Conservation (phyloP, 345 rosid genomes). For the Boechera divaricarpa region DNA sequence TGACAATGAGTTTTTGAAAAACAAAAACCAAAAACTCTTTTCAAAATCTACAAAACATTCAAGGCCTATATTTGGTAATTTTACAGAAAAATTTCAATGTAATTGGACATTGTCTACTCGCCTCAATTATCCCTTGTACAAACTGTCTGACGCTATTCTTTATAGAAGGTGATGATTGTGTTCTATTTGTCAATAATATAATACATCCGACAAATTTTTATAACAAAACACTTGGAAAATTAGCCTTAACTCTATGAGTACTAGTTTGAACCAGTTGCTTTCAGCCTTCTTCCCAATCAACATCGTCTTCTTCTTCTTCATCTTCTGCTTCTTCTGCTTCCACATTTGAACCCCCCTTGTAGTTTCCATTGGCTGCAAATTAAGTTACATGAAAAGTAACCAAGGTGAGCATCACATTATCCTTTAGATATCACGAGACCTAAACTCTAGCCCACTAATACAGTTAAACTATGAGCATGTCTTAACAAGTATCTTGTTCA, state of each 20-base stretch:
- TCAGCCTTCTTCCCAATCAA: slow-evolving; percentile 7
- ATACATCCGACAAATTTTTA: too few relatives aligned
- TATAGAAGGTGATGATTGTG: too few relatives aligned
- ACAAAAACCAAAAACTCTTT: too few relatives aligned
- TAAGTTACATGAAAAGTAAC: neutral
- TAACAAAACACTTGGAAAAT: too few relatives aligned
- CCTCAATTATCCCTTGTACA: neutral
- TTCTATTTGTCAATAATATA: too few relatives aligned
- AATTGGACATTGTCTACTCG: neutral
- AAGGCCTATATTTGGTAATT: neutral
- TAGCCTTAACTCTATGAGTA: neutral
- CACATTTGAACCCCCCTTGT: neutral
- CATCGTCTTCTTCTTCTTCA: neutral
- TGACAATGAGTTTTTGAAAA: too few relatives aligned
- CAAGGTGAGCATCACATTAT: neutral
- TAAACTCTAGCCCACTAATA: neutral
- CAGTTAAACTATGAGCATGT: slow-evolving; percentile 1
- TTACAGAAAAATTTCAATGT: neutral
- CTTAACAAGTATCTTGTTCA: neutral
- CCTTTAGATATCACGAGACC: neutral
- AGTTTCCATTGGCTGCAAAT: slow-evolving; percentile 4
- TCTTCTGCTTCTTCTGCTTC: neutral
- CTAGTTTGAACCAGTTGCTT: neutral
- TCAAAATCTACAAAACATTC: too few relatives aligned
- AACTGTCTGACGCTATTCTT: too few relatives aligned